A percentile compares a stretch with the other conserved stretches of the same genome.
These are phyloP conservation scores for Abelmoschus esculentus DNA, from an alignment of 345 rosid genomes.

Conservation along the genomic window DNA sequence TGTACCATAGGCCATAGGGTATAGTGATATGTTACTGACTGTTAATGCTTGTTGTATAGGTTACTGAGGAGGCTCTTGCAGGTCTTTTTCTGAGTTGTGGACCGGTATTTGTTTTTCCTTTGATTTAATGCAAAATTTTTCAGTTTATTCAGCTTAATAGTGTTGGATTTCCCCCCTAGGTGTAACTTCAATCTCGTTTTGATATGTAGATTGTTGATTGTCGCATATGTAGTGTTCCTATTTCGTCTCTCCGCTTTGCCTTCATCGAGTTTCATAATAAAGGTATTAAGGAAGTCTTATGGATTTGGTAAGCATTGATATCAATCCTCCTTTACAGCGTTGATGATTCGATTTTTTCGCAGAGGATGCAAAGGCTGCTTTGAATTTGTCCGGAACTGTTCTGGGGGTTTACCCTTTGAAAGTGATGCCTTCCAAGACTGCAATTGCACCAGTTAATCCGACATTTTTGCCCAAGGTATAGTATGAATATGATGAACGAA, in stretches of 20 bases:
- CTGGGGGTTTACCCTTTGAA: constrained; percentile 87
- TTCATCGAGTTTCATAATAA: constrained; percentile 86
- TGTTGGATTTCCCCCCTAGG: not conserved
- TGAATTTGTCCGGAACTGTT: constrained; percentile 79
- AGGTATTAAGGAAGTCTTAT: constrained; percentile 43
- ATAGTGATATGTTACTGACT: constrained; percentile 1
- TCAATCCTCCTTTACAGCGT: constrained; percentile 3
- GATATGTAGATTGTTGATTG: constrained; percentile 62
- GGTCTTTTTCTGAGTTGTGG: constrained; percentile 74
- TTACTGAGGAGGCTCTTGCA: constrained; percentile 91
- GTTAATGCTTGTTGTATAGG: constrained; percentile 29
- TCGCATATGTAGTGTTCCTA: constrained; percentile 92
- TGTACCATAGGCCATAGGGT: not conserved
- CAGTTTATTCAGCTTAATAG: not conserved
- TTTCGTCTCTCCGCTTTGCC: constrained; percentile 87
- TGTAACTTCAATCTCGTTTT: not conserved
- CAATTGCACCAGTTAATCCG: constrained; percentile 99
- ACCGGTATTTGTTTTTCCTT: constrained; percentile 36
- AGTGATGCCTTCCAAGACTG: constrained; percentile 97
- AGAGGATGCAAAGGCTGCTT: constrained; percentile 87
- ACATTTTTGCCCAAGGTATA: constrained; percentile 89
- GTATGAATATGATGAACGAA: constrained; percentile 3
- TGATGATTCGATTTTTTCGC: constrained; percentile 24
- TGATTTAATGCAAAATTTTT: not conserved
- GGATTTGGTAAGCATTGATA: constrained; percentile 11